Percentiles rank a stretch among this genome's conserved stretches.
Conservation (phyloP, 169 alveolate genomes). For the Plasmodium vinckei region DNA sequence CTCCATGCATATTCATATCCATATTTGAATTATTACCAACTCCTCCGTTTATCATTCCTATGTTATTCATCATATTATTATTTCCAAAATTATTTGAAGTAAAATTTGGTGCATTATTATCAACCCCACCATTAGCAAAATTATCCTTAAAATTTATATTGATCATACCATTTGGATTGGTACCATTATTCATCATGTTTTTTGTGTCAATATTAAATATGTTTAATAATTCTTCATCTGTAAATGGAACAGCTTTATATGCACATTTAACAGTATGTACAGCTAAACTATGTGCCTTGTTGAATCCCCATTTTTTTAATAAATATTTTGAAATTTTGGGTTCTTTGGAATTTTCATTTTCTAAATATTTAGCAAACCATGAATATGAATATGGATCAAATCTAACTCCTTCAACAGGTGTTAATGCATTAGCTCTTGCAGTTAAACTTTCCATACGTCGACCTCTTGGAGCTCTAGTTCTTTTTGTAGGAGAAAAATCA, state of each 20-base stretch:
- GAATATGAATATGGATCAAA: slow-evolving; percentile 72
- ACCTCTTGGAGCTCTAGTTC: slow-evolving; percentile 72
- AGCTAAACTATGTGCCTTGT: slow-evolving; percentile 71
- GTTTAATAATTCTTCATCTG: slow-evolving; percentile 53
- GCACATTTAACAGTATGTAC: slow-evolving; percentile 73
- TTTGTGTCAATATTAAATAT: slow-evolving; percentile 66
- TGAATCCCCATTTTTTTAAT: slow-evolving; percentile 74
- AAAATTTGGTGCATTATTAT: neutral
- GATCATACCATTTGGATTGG: slow-evolving; percentile 3
- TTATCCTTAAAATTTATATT: slow-evolving; percentile 27
- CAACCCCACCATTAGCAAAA: slow-evolving; percentile 1
- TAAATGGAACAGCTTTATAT: slow-evolving; percentile 66
- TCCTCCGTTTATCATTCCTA: slow-evolving; percentile 8
- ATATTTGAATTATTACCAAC: neutral
- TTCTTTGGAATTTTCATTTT: slow-evolving; percentile 72
- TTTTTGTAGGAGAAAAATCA: slow-evolving; percentile 69
- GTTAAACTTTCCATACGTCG: slow-evolving; percentile 75
- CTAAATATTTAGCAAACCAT: slow-evolving; percentile 71
- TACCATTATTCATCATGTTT: slow-evolving; percentile 34
- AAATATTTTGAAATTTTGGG: slow-evolving; percentile 63
- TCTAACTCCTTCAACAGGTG: slow-evolving; percentile 72
- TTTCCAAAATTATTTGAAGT: neutral
- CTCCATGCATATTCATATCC: neutral
- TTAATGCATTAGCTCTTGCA: slow-evolving; percentile 70
- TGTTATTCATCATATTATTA: slow-evolving; percentile 9